These are phyloP conservation scores for Herpetospermum pedunculosum DNA, from an alignment of 306 rosid genomes.

Conservation along the genomic window DNA sequence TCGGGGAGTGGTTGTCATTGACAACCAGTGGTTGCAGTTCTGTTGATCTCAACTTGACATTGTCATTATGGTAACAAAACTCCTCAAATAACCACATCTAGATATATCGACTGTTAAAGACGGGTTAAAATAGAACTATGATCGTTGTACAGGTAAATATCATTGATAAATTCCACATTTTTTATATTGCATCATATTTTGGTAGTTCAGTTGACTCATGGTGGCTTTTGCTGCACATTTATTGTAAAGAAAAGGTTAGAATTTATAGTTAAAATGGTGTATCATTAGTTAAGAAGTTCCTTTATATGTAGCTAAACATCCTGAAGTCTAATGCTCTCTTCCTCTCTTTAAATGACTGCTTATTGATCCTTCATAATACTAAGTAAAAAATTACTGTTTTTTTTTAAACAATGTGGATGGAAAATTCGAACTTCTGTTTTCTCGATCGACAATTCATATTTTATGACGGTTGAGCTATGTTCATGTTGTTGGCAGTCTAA, in stretches of 20 bases:
- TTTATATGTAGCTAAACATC: background rate
- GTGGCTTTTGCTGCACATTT: background rate
- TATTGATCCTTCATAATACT: background rate
- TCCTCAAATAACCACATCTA: background rate
- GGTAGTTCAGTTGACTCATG: background rate
- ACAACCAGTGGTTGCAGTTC: background rate
- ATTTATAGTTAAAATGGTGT: background rate
- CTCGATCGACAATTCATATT: too few species aligned
- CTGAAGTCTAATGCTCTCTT: background rate
- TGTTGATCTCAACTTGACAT: background rate
- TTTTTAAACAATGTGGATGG: too few species aligned
- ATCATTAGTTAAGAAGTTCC: background rate
- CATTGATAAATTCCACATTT: background rate
- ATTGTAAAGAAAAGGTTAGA: background rate
- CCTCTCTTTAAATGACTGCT: background rate
- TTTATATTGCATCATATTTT: background rate
- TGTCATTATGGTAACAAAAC: slow-evolving; percentile 2
- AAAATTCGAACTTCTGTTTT: too few species aligned
- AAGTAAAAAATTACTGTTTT: too few species aligned
- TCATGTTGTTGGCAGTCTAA: too few species aligned
- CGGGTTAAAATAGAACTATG: background rate
- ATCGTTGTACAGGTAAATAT: slow-evolving; percentile 1
- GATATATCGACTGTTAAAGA: background rate
- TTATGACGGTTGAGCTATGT: too few species aligned
- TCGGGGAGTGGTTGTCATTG: background rate